These are phyloP conservation scores for Ogataea ganodermae DNA, from an alignment of 805 yeast genomes.

Conservation along the genomic window DNA sequence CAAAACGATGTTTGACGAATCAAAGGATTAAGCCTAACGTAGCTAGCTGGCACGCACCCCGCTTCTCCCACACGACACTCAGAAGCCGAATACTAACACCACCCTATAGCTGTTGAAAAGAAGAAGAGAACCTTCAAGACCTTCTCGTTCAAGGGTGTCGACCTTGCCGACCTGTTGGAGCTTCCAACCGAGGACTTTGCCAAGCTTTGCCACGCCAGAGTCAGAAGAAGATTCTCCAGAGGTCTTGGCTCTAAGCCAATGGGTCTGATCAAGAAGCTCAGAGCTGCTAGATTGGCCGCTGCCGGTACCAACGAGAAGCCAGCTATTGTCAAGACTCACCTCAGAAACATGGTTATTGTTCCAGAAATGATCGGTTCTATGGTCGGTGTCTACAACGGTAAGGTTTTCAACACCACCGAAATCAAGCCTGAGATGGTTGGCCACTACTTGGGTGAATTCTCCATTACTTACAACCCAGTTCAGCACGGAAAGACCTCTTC, in stretches of 20 bases:
- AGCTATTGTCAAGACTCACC: conserved; percentile 96
- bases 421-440: conserved; percentile 99
- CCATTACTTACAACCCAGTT: conserved; percentile 99
- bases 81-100: conserved; percentile 27
- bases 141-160: conserved; percentile 99
- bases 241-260: conserved; percentile 94
- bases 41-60: too few species aligned
- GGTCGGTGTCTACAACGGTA: conserved; percentile 99
- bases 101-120: conserved; percentile 49
- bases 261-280: conserved; percentile 95
- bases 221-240: conserved; percentile 99
- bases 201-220: conserved; percentile 96
- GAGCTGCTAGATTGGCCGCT: conserved; percentile 93
- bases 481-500: conserved; percentile 79
- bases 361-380: conserved; percentile 99
- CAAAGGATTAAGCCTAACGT: too few species aligned
- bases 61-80: neutral
- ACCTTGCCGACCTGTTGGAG: conserved; percentile 89
- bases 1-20: too few species aligned
- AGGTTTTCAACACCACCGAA: conserved; percentile 98
- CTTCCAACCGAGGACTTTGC: conserved; percentile 96
- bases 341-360: conserved; percentile 97
- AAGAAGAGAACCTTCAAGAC: conserved; percentile 93
- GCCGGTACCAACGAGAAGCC: conserved; percentile 95
- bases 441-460: conserved; percentile 99